These are phyloP conservation scores for Imleria badia DNA, from an alignment of 768 basidiomycete species.

Conservation along the genomic window DNA sequence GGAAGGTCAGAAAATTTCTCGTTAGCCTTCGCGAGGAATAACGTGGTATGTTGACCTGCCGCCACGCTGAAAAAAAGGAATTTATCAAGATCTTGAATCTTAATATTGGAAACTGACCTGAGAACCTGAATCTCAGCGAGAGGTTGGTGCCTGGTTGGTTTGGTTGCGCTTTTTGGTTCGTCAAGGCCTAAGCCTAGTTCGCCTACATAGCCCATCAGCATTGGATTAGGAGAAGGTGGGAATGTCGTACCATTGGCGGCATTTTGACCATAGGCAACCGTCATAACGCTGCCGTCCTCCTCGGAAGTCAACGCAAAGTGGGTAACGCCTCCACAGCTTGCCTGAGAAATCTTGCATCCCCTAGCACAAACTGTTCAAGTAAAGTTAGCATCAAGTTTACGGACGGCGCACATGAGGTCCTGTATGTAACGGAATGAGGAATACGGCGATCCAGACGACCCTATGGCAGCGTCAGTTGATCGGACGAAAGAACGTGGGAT, in stretches of 20 bases:
- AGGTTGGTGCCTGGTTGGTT: conserved; percentile 68
- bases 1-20: conserved; percentile 75
- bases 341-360: conserved; percentile 74
- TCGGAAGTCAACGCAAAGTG: conserved; percentile 81
- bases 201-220: conserved; percentile 36
- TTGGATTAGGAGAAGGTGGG: background rate
- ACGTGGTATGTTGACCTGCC: conserved; percentile 82
- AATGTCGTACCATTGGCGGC: conserved; percentile 66
- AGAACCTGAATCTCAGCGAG: conserved; percentile 81
- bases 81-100: conserved; percentile 1
- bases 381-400: background rate
- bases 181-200: conserved; percentile 82
- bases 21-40: conserved; percentile 77
- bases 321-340: conserved; percentile 82
- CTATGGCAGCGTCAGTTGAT: conserved; percentile 39
- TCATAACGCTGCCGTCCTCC: conserved; percentile 74
- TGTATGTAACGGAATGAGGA: conserved; percentile 85
- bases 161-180: conserved; percentile 84
- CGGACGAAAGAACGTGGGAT: background rate
- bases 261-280: conserved; percentile 83
- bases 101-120: conserved; percentile 37
- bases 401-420: conserved; percentile 67
- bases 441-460: conserved; percentile 87
- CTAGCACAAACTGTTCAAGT: conserved; percentile 34
- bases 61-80: conserved; percentile 56